Conservation (phyloP, 1,284 basidiomycete species). For the Pterulicium gracile region DNA sequence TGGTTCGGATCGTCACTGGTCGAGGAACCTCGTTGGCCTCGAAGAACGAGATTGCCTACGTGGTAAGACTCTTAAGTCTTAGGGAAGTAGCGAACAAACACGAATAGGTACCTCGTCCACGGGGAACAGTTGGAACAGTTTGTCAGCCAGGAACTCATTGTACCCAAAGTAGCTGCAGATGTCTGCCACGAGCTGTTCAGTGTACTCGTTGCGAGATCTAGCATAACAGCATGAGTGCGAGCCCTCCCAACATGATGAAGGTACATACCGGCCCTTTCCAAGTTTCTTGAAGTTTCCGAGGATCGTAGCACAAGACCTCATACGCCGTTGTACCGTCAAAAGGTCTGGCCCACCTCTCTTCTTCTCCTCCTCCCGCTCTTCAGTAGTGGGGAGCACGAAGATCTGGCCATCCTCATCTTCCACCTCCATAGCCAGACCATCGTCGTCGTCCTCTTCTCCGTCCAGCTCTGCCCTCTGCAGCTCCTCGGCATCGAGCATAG, state of each 20-base stretch:
- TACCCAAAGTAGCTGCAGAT: constrained; percentile 97
- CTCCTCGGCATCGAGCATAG: constrained; percentile 59
- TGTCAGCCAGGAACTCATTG: constrained; percentile 91
- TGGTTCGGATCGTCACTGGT: constrained; percentile 96
- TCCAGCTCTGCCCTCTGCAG: constrained; percentile 43
- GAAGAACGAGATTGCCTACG: constrained; percentile 95
- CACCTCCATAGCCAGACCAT: constrained; percentile 46
- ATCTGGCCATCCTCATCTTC: constrained; percentile 49
- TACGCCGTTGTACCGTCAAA: constrained; percentile 77
- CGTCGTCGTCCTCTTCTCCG: constrained; percentile 31
- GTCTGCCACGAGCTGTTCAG: constrained; percentile 80
- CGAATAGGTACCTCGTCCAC: constrained; percentile 69
- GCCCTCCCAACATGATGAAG: constrained; percentile 3
- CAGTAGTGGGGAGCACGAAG: constrained; percentile 72
- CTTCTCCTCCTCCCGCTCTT: constrained; percentile 76
- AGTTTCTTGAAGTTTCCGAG: constrained; percentile 67
- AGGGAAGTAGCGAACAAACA: constrained; percentile 7
- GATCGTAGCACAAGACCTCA: constrained; percentile 81
- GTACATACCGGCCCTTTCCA: constrained; percentile 63
- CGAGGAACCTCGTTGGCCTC: constrained; percentile 96
- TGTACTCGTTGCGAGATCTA: constrained; percentile 74
- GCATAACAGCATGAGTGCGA: too few species aligned
- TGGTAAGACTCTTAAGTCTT: too few species aligned
- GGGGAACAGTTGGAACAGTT: constrained; percentile 90
- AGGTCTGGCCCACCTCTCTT: constrained; percentile 67